Base-by-base conservation (phyloP, 495 filamentous ascomycete genomes). In the Paragyromitra xinjiangensis region DNA sequence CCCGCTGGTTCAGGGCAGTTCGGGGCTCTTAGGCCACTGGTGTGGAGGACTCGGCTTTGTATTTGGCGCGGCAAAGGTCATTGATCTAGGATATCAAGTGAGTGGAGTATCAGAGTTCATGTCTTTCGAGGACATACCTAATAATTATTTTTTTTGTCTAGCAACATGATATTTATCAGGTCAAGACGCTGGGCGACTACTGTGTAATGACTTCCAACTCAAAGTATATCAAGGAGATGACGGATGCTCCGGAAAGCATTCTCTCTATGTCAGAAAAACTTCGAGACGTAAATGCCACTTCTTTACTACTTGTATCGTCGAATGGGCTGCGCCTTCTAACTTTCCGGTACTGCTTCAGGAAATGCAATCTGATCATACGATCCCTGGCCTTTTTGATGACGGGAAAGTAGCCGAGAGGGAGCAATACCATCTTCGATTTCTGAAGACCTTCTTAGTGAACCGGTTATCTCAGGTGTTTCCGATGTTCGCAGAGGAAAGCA, bases 1-100 rank as follows among this genome's bases (percentile, higher is more conserved):
- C 8, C 63, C 39, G 42, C 42, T 45, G 11, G 63, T 50, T n/a
- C 4, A 45, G 22, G 39, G 66, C 11, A 70, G 55, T 45, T 61
- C 40, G 3, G 44, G 69, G 42, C 29, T 71, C 5, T 40, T 71
- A 14, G 69, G 69, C 14, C 69, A 71, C 14, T 71, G 69, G 69
- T 48, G 69, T 51, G 69, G 55, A 51, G 69, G 69, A 6, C 44
- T 71, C 40, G 40, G 22, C 26, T 71, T 39, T 24, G 8, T 71
- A 26, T 37, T 71, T 63, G 34, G 39, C 19, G 44, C 69, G 11
- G 58, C 42, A 63, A 71, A 51, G 11, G n/a, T 63, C 58, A 62
- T 71, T 63, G 56, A 62, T 12, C 56, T 71, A 14, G 69, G 69
- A 51, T 39, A 63, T 24, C 55, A 39, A 7, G 69, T 71, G 40